Conservation (phyloP, 2,329 filamentous ascomycete genomes). For the Cercospora nicotianae region DNA sequence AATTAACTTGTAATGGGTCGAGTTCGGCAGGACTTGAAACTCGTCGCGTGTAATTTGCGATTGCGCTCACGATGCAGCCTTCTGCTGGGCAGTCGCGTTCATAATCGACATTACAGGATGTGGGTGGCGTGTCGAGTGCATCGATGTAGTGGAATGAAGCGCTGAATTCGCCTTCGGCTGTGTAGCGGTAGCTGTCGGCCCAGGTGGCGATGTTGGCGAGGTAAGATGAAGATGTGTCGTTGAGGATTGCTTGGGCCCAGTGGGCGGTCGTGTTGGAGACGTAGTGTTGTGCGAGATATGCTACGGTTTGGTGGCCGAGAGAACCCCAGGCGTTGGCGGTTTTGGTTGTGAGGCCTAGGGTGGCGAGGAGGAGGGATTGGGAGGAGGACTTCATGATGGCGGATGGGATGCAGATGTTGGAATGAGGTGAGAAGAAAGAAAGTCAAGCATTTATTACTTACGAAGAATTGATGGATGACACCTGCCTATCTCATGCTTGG, state of each 20-base stretch:
- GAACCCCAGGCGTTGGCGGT: conserved; percentile 50
- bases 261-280: conserved; percentile 45
- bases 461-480: conserved; percentile 3
- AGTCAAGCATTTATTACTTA: conserved; percentile 11
- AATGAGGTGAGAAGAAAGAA: neutral
- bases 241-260: conserved; percentile 49
- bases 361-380: neutral
- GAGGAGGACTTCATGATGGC: neutral
- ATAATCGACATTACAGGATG: conserved; percentile 50
- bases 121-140: conserved; percentile 49
- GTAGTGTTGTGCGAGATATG: conserved; percentile 55
- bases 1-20: conserved; percentile 40
- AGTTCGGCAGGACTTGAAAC: conserved; percentile 34
- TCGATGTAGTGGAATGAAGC: conserved; percentile 55
- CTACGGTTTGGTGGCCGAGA: conserved; percentile 57
- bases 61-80: conserved; percentile 55
- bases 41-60: conserved; percentile 53
- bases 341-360: neutral
- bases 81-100: conserved; percentile 53
- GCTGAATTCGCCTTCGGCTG: conserved; percentile 50
- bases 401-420: neutral
- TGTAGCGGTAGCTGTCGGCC: conserved; percentile 55
- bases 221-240: conserved; percentile 47
- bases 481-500: conserved; percentile 18
- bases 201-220: conserved; percentile 55